A percentile compares a stretch with the other conserved stretches of the same genome.
phyloP scores from a whole-genome alignment of 2,329 filamentous ascomycete genomes.

The Aspergillus felis region DNA sequence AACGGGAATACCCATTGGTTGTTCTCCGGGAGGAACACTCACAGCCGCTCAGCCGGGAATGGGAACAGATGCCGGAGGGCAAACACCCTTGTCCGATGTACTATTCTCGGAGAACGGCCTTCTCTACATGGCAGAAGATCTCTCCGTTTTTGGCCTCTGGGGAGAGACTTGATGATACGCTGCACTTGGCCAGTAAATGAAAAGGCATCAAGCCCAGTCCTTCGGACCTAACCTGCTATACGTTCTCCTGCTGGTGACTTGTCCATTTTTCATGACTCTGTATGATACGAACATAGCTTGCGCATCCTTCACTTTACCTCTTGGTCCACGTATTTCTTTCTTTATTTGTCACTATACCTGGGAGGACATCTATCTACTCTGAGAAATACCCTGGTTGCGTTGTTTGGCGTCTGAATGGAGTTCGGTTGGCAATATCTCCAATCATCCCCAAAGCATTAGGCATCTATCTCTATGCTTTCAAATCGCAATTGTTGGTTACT shows the following conservation, averaged over 20 bases:
- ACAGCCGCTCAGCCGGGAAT: constrained; percentile 14
- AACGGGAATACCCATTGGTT: constrained; percentile 30
- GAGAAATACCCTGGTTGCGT: background rate
- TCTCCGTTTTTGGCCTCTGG: constrained; percentile 31
- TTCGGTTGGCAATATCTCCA: background rate
- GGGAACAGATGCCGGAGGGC: constrained; percentile 14
- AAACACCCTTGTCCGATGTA: constrained; percentile 30
- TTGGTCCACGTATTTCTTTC: background rate
- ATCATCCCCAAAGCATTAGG: background rate
- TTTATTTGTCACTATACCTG: background rate
- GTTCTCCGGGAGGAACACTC: constrained; percentile 28
- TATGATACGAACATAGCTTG: background rate
- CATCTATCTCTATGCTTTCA: background rate
- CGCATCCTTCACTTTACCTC: background rate
- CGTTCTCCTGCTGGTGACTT: background rate
- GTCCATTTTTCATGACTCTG: background rate
- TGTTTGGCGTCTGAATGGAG: background rate
- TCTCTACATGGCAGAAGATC: constrained; percentile 32
- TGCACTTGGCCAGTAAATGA: background rate
- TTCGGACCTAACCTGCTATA: background rate
- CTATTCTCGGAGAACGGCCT: constrained; percentile 31
- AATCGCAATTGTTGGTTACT: background rate
- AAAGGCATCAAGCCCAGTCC: background rate
- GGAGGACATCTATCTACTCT: background rate
- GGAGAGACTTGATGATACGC: constrained; percentile 17